Conservation (phyloP, 495 filamentous ascomycete genomes). For the Aspergillus heteromorphus region DNA sequence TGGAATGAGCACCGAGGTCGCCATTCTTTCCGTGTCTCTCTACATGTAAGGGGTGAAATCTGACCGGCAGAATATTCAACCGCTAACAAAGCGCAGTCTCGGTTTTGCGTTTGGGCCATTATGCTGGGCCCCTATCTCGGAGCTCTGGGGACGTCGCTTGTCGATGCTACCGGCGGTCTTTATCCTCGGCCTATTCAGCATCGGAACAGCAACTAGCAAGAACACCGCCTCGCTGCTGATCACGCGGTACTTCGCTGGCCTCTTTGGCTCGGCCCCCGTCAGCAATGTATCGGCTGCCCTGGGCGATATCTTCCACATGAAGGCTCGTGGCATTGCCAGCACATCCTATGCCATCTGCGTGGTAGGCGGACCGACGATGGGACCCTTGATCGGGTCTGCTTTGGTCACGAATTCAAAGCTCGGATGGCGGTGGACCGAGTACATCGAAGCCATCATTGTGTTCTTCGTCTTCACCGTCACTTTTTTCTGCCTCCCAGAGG, state of each 20-base stretch:
- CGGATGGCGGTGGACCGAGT: slow-evolving; percentile 42
- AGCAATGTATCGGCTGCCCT: slow-evolving; percentile 43
- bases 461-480: slow-evolving; percentile 21
- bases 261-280: slow-evolving; percentile 45
- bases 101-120: slow-evolving; percentile 27
- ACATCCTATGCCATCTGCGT: slow-evolving; percentile 38
- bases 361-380: slow-evolving; percentile 39
- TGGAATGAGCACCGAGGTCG: slow-evolving; percentile 28
- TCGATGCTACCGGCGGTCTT: slow-evolving; percentile 45
- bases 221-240: slow-evolving; percentile 33
- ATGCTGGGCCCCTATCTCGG: slow-evolving; percentile 35
- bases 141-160: slow-evolving; percentile 36
- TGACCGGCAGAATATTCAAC: not conserved
- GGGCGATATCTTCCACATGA: slow-evolving; percentile 42
- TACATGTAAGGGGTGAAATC: slow-evolving; percentile 10
- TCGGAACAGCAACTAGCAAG: slow-evolving; percentile 36
- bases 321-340: slow-evolving; percentile 33
- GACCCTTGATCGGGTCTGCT: slow-evolving; percentile 42
- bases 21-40: slow-evolving; percentile 15
- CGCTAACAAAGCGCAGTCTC: slow-evolving; percentile 1
- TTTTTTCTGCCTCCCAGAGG: slow-evolving; percentile 28
- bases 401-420: slow-evolving; percentile 32
- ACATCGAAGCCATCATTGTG: slow-evolving; percentile 29
- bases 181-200: slow-evolving; percentile 36
- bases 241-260: slow-evolving; percentile 40